Conservation (phyloP, 495 filamentous ascomycete genomes). For the Hypoxylon lienhwacheense region DNA sequence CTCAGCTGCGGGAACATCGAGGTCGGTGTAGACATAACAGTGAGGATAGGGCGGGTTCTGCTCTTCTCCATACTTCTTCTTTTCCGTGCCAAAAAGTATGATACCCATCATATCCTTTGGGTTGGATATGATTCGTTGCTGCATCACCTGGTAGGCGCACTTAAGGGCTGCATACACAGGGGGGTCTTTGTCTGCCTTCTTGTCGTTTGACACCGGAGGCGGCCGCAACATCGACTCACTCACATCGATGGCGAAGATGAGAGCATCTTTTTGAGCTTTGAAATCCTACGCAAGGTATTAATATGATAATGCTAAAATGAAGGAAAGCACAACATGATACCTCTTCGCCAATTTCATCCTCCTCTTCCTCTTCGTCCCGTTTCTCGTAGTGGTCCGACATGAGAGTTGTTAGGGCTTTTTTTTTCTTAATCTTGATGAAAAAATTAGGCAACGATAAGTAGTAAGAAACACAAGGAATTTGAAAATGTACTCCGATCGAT, state of each 20-base stretch:
- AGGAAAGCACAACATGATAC: constrained; percentile 47
- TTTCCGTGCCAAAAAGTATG: constrained; percentile 87
- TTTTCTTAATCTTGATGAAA: not conserved
- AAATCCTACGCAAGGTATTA: constrained; percentile 67
- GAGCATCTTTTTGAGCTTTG: constrained; percentile 90
- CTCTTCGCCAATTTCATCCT: constrained; percentile 62
- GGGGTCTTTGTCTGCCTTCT: constrained; percentile 71
- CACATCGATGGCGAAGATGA: constrained; percentile 94
- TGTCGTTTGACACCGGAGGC: constrained; percentile 64
- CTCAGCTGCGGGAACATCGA: constrained; percentile 81
- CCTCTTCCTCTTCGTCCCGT: constrained; percentile 66
- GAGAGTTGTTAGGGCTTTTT: not conserved
- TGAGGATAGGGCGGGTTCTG: constrained; percentile 75
- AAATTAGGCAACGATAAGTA: not conserved
- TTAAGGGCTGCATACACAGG: constrained; percentile 82
- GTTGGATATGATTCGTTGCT: constrained; percentile 95
- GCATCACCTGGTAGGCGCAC: constrained; percentile 93
- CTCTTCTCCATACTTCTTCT: constrained; percentile 78
- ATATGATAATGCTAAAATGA: not conserved
- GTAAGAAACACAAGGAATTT: not conserved
- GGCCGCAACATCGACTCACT: constrained; percentile 82
- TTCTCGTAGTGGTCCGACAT: constrained; percentile 53
- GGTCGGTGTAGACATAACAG: constrained; percentile 88
- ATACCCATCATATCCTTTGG: constrained; percentile 98
- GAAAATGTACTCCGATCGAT: not conserved